Conservation (phyloP, 495 filamentous ascomycete species). For the Annulohypoxylon maeteangense region DNA sequence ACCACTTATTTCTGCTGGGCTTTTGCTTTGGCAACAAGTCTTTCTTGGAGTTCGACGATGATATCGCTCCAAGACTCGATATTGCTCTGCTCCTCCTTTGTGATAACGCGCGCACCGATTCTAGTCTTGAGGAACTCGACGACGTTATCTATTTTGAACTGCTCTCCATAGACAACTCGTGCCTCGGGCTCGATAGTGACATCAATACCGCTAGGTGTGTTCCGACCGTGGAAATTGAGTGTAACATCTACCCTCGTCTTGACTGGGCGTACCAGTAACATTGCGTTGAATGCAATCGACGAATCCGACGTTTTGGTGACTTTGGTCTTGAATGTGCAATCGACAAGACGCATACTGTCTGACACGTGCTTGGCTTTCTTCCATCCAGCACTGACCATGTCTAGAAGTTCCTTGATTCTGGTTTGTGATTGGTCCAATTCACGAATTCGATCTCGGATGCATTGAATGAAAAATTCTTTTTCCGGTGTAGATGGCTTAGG, state of each 20-base stretch:
- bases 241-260: constrained; percentile 69
- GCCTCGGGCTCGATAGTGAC: constrained; percentile 60
- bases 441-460: constrained; percentile 68
- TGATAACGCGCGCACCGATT: constrained; percentile 53
- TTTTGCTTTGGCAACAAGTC: constrained; percentile 63
- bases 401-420: constrained; percentile 64
- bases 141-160: constrained; percentile 72
- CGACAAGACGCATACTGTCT: constrained; percentile 65
- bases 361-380: constrained; percentile 62
- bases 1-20: constrained; percentile 50
- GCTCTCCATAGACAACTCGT: constrained; percentile 72
- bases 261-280: constrained; percentile 65
- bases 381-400: constrained; percentile 68
- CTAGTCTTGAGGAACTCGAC: constrained; percentile 64
- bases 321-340: constrained; percentile 63
- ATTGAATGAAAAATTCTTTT: constrained; percentile 76
- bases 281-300: constrained; percentile 61
- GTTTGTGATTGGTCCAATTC: constrained; percentile 61
- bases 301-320: constrained; percentile 66
- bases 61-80: constrained; percentile 63
- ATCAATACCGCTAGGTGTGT: constrained; percentile 50
- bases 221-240: constrained; percentile 51
- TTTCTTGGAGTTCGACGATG: constrained; percentile 65
- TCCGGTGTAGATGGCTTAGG: constrained; percentile 61
- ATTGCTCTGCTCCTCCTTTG: constrained; percentile 47